Conservation (phyloP, 2,329 filamentous ascomycete species). For the Trichoderma sp. region DNA sequence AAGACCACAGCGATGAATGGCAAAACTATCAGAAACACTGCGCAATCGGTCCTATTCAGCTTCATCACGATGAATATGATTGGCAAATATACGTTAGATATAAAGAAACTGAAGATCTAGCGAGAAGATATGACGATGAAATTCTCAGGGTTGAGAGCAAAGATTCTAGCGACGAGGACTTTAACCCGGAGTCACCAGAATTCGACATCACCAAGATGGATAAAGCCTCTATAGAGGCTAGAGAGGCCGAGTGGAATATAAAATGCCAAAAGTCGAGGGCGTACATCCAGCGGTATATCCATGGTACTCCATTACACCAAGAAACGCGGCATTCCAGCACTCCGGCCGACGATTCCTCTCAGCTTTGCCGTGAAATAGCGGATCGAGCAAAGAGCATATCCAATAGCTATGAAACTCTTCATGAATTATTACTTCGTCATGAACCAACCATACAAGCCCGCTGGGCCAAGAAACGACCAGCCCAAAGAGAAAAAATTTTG, state of each 20-base stretch:
- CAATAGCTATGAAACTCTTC: conserved; percentile 34
- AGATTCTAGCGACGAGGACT: background rate
- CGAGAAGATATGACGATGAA: background rate
- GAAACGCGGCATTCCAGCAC: background rate
- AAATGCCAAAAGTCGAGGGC: background rate
- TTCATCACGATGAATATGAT: no score
- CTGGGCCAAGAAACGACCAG: conserved; percentile 51
- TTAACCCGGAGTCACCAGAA: background rate
- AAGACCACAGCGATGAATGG: background rate
- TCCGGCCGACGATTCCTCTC: background rate
- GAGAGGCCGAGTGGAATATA: background rate
- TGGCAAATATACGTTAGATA: no score
- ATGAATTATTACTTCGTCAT: conserved; percentile 46
- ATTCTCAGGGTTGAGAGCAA: background rate
- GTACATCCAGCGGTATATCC: background rate
- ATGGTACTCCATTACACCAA: background rate
- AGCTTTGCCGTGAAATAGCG: background rate
- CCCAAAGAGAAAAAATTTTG: conserved; percentile 45
- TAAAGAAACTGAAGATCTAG: background rate
- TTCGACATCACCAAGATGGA: background rate
- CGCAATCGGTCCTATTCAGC: no score
- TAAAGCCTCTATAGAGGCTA: background rate
- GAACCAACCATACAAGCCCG: conserved; percentile 50
- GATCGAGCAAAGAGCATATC: conserved; percentile 31
- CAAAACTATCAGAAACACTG: no score